Percentiles rank a stretch among this genome's conserved stretches.
These are phyloP conservation scores for Cucumis sativus DNA, from an alignment of 306 rosid species.

Conservation along the genomic window Cucumber_9930_V3 NC_026655.2:2160501-2161000, in stretches of 20 bases:
- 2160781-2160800: background rate
- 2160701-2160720: background rate
- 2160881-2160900: background rate
- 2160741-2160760: background rate
- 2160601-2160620: background rate
- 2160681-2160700: background rate
- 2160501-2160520: background rate
- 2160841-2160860: background rate
- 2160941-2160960: background rate
- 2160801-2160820: no score
- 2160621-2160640: no score
- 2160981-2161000: background rate
- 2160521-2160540: conserved; percentile 9
- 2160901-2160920: background rate
- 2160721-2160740: background rate
- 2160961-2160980: background rate
- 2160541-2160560: conserved; percentile 23
- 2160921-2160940: background rate
- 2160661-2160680: background rate
- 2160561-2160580: conserved; percentile 9
- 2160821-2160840: background rate
- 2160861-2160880: background rate
- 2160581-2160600: no score
- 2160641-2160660: background rate
- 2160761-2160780: background rate